Percentiles rank a stretch among this genome's conserved stretches.
phyloP scores from a whole-genome alignment of 2,329 filamentous ascomycete genomes.

The Beauveria medogensis region DNA sequence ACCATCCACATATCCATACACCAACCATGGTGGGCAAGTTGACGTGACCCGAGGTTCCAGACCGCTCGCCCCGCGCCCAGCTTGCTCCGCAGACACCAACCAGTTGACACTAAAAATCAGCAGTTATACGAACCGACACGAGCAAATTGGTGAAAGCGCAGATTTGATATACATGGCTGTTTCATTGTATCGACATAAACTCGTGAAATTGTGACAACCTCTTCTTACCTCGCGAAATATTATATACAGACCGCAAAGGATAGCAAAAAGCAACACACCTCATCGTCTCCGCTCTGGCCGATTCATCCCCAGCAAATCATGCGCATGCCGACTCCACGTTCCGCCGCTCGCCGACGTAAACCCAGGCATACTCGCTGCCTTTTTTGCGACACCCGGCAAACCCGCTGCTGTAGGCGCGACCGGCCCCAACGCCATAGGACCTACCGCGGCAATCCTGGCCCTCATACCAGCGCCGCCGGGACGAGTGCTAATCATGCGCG shows the following conservation, averaged over 20 bases:
- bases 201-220: neutral
- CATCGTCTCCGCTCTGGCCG: conserved; percentile 31
- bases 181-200: neutral
- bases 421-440: neutral
- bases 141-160: too few species aligned
- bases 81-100: neutral
- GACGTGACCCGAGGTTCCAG: neutral
- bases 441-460: neutral
- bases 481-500: neutral
- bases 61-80: neutral
- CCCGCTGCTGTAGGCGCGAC: neutral
- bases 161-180: too few species aligned
- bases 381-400: neutral
- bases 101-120: neutral
- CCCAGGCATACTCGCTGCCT: conserved; percentile 24
- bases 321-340: conserved; percentile 62
- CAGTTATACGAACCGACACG: too few species aligned
- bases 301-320: conserved; percentile 56
- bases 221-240: neutral
- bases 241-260: neutral
- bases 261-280: neutral
- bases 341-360: conserved; percentile 47
- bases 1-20: too few species aligned
- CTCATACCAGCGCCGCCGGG: neutral
- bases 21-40: neutral